Conservation (phyloP, 2,329 filamentous ascomycete species). For the Cytospora leucostoma region DNA sequence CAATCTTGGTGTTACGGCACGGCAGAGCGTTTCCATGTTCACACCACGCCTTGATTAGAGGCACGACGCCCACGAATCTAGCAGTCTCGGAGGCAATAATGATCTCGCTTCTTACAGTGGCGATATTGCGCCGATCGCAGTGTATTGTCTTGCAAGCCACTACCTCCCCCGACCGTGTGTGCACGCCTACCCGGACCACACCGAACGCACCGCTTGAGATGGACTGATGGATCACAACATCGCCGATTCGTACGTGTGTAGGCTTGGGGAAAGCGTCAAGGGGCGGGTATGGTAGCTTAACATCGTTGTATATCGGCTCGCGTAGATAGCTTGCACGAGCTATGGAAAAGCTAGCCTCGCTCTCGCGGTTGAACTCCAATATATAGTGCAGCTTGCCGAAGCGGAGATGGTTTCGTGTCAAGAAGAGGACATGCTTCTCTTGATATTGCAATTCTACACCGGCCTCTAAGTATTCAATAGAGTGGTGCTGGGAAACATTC, state of each 20-base stretch:
- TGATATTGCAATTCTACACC: neutral
- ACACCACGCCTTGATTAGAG: too few species aligned
- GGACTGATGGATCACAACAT: slow-evolving; percentile 23
- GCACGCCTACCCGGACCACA: slow-evolving; percentile 20
- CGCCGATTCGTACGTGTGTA: neutral
- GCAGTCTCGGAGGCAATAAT: neutral
- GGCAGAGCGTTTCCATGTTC: neutral
- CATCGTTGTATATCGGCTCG: neutral
- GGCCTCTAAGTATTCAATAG: neutral
- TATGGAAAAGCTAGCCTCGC: neutral
- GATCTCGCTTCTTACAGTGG: neutral
- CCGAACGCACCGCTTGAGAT: slow-evolving; percentile 24
- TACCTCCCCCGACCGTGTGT: slow-evolving; percentile 16
- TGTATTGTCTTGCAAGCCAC: slow-evolving; percentile 25
- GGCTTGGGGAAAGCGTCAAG: neutral
- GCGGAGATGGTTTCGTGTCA: slow-evolving; percentile 3
- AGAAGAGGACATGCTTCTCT: neutral
- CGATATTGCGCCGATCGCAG: neutral
- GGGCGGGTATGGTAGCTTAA: too few species aligned
- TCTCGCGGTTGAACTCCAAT: neutral
- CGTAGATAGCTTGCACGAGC: neutral
- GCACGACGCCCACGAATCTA: neutral
- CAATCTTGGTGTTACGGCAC: neutral
- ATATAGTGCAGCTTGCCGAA: neutral
- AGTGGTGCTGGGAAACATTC: neutral